A percentile compares a stretch with the other conserved stretches of the same genome.
These are phyloP conservation scores for Aphanomyces cochlioides DNA, from an alignment of 352 stramenopile species.

Conservation along the genomic window DNA sequence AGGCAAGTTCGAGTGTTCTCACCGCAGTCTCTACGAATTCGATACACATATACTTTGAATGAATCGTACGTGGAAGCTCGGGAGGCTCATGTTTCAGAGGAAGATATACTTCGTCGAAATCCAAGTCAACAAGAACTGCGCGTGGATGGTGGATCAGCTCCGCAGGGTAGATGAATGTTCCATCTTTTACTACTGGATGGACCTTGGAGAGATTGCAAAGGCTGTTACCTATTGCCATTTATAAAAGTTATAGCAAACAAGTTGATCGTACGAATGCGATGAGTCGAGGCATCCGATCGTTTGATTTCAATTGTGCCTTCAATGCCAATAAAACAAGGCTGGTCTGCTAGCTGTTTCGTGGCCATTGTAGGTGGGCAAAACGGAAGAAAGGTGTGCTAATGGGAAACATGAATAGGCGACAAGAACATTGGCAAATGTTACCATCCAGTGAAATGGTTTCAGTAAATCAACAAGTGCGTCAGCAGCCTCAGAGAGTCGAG, in stretches of 20 bases:
- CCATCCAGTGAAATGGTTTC: constrained; percentile 55
- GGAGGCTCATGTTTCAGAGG: constrained; percentile 59
- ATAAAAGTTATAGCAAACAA: neutral
- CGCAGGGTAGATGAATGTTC: constrained; percentile 24
- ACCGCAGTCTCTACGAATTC: constrained; percentile 44
- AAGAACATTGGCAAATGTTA: constrained; percentile 26
- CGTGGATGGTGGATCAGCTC: constrained; percentile 45
- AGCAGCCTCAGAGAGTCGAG: neutral
- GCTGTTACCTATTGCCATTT: constrained; percentile 45
- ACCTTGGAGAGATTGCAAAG: constrained; percentile 55
- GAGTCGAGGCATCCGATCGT: constrained; percentile 38
- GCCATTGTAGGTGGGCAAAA: constrained; percentile 47
- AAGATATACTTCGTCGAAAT: constrained; percentile 66
- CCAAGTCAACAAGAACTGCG: constrained; percentile 59
- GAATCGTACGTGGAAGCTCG: constrained; percentile 57
- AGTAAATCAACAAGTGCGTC: constrained; percentile 45
- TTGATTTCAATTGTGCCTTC: constrained; percentile 50
- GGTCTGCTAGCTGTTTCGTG: constrained; percentile 10
- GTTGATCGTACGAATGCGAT: constrained; percentile 51
- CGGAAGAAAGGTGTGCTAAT: constrained; percentile 52
- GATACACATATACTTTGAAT: neutral
- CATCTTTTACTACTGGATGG: constrained; percentile 15
- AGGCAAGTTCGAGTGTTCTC: constrained; percentile 44
- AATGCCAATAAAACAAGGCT: constrained; percentile 52
- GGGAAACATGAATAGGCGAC: neutral